A percentile compares a stretch with the other conserved stretches of the same genome.
Conservation (phyloP, 148 eudicot species). For the Rheum nobile region DNA sequence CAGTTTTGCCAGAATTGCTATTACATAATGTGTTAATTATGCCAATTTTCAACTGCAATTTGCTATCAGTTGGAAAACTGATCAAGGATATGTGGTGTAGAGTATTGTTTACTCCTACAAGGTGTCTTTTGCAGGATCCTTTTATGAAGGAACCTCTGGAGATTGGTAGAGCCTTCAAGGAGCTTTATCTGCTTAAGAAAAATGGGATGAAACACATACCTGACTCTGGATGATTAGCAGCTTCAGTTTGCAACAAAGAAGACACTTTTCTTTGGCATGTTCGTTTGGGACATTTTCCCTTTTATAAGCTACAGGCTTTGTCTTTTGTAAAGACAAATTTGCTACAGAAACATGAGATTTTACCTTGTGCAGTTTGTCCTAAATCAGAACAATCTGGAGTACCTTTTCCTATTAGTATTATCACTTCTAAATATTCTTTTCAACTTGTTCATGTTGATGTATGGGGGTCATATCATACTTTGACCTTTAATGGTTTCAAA, state of each 20-base stretch:
- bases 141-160: not conserved
- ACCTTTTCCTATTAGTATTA: not conserved
- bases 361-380: not conserved
- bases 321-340: not conserved
- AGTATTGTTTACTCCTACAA: not conserved
- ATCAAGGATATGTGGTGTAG: not conserved
- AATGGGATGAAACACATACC: rapidly evolving
- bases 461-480: too few relatives aligned
- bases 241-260: not conserved
- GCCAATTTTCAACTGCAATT: not conserved
- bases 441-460: too few relatives aligned
- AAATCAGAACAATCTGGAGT: not conserved
- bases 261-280: not conserved
- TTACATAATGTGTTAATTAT: not conserved
- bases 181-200: not conserved
- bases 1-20: not conserved
- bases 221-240: not conserved
- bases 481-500: too few relatives aligned
- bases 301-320: not conserved
- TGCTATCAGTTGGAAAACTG: not conserved
- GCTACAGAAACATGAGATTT: not conserved
- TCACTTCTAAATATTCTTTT: not conserved
- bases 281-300: not conserved
- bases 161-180: not conserved
- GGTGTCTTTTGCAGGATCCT: not conserved